Evolutionary conservation across 2,329 filamentous ascomycete species (phyloP).

Genomic region (Arthrobotrys entomopaga): DNA sequence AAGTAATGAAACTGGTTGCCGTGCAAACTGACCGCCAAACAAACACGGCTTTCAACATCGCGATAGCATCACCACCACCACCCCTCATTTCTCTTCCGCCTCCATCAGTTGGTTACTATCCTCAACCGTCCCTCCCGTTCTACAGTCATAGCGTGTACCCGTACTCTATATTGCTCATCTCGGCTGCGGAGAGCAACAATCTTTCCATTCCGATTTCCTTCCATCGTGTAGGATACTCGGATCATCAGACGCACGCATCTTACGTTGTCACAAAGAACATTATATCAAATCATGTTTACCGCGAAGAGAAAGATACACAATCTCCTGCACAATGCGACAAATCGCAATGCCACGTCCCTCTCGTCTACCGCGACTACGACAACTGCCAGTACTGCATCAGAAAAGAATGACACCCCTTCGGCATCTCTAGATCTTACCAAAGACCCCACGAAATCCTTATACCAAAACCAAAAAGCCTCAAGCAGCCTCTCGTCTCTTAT

Average conservation of each 20-base stretch:
- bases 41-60: not conserved
- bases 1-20: not conserved
- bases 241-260: slow-evolving; percentile 14
- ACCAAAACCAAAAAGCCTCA: slow-evolving; percentile 39
- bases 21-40: slow-evolving; percentile 4
- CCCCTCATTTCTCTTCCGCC: no score
- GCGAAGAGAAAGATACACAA: slow-evolving; percentile 55
- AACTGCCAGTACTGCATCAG: slow-evolving; percentile 3
- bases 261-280: slow-evolving; percentile 12
- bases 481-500: slow-evolving; percentile 44
- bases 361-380: slow-evolving; percentile 15
- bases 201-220: not conserved
- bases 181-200: not conserved
- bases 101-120: no score
- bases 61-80: not conserved
- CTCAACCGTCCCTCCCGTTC: not conserved
- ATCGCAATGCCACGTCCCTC: slow-evolving; percentile 21
- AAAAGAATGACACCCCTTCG: slow-evolving; percentile 24
- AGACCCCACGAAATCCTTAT: slow-evolving; percentile 36
- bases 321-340: slow-evolving; percentile 55
- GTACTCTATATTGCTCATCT: not conserved
- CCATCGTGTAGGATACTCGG: slow-evolving; percentile 17
- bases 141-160: not conserved
- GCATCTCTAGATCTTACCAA: slow-evolving; percentile 24
- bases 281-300: slow-evolving; percentile 36